phyloP scores from a whole-genome alignment of 345 rosid genomes.

The Schrenkiella parvula region DNA sequence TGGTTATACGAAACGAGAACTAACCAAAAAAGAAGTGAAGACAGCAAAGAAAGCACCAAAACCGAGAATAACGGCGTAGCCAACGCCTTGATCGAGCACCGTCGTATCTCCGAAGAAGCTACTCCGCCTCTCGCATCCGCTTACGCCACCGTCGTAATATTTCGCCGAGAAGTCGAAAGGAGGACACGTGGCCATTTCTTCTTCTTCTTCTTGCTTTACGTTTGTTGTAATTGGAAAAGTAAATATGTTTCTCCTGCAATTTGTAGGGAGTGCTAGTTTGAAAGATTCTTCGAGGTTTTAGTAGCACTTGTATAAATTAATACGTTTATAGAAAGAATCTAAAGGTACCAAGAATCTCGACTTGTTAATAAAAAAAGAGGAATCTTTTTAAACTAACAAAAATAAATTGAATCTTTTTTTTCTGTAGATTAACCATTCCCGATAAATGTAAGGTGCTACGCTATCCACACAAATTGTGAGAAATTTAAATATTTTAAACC shows the following conservation, averaged over 20 bases:
- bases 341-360: slow-evolving; percentile 5
- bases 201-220: neutral
- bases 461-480: slow-evolving; percentile 5
- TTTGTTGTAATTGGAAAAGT: neutral
- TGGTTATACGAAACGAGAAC: neutral
- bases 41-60: slow-evolving; percentile 90
- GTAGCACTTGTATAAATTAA: neutral
- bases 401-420: neutral
- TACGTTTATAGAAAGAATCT: slow-evolving; percentile 16
- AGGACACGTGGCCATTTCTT: slow-evolving; percentile 47
- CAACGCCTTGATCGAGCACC: slow-evolving; percentile 72
- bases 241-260: neutral
- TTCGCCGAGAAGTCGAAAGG: slow-evolving; percentile 69
- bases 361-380: neutral
- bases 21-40: slow-evolving; percentile 83
- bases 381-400: neutral
- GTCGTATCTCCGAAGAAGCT: slow-evolving; percentile 71
- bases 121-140: slow-evolving; percentile 54
- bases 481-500: neutral
- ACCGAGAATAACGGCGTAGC: slow-evolving; percentile 81
- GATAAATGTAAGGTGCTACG: neutral
- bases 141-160: slow-evolving; percentile 47
- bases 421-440: neutral
- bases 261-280: slow-evolving; percentile 7
- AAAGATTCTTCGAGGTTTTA: slow-evolving; percentile 2